Evolutionary conservation across 2,329 filamentous ascomycete genomes (phyloP).

Genomic region (Neopestalotiopsis sp.): DNA sequence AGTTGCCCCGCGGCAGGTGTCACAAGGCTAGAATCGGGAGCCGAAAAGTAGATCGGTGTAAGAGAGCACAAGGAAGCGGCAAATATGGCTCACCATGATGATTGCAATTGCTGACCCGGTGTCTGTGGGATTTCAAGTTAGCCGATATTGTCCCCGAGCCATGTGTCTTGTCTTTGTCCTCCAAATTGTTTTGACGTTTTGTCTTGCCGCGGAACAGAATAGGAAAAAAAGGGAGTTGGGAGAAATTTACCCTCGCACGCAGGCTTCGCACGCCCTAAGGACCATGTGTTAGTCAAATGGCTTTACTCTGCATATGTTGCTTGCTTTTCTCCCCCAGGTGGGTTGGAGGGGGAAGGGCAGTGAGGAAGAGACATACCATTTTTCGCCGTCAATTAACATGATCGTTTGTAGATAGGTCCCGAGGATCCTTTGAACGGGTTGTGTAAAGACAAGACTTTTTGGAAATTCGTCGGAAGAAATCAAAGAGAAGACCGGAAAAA

Average conservation of each 20-base stretch:
- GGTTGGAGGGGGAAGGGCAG: neutral
- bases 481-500: slow-evolving; percentile 5
- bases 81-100: slow-evolving; percentile 78
- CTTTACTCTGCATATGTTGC: neutral
- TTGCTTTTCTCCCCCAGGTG: neutral
- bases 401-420: slow-evolving; percentile 26
- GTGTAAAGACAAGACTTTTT: neutral
- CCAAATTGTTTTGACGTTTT: neutral
- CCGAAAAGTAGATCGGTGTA: slow-evolving; percentile 13
- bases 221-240: neutral
- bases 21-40: slow-evolving; percentile 20
- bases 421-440: slow-evolving; percentile 4
- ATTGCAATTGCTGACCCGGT: slow-evolving; percentile 98
- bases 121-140: slow-evolving; percentile 48
- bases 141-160: neutral
- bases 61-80: slow-evolving; percentile 22
- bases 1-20: slow-evolving; percentile 18
- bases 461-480: neutral
- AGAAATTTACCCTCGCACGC: slow-evolving; percentile 72
- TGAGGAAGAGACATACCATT: slow-evolving; percentile 57
- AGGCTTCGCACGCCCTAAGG: slow-evolving; percentile 83
- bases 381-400: slow-evolving; percentile 93
- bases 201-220: neutral
- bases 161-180: neutral
- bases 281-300: slow-evolving; percentile 7